Percentiles rank a stretch among this genome's conserved stretches.
phyloP scores from a whole-genome alignment of 352 stramenopile genomes.

The Phytophthora vignae region DNA sequence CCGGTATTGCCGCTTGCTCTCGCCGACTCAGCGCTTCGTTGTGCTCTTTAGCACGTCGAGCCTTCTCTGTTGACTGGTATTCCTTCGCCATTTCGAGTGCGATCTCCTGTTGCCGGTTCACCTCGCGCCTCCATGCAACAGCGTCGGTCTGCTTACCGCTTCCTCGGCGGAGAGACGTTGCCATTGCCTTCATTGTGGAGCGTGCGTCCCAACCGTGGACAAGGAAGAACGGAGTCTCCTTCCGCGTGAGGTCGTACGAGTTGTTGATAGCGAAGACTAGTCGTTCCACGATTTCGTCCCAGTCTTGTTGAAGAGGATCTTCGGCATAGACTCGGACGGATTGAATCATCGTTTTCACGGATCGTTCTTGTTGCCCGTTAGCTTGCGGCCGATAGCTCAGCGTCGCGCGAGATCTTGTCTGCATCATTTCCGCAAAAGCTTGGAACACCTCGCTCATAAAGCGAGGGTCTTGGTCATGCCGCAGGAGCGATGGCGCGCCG shows the following conservation, averaged over 20 bases:
- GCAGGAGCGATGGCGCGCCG: conserved; percentile 10
- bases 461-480: conserved; percentile 18
- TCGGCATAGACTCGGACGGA: conserved; percentile 8
- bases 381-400: conserved; percentile 22
- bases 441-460: conserved; percentile 26
- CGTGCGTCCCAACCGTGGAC: too few species aligned
- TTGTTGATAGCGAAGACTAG: too few species aligned
- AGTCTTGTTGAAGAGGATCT: conserved; percentile 8
- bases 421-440: conserved; percentile 19
- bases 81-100: conserved; percentile 3
- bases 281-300: too few species aligned
- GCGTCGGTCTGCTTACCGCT: too few species aligned
- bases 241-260: too few species aligned
- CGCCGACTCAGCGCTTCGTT: too few species aligned
- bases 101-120: background rate
- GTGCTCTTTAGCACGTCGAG: conserved; percentile 3
- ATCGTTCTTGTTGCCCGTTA: conserved; percentile 18
- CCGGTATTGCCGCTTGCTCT: too few species aligned
- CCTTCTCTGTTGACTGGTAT: conserved; percentile 11
- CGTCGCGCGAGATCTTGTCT: background rate
- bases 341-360: conserved; percentile 16
- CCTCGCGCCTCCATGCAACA: too few species aligned
- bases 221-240: too few species aligned
- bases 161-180: too few species aligned
- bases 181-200: too few species aligned